Evolutionary conservation across 2,329 filamentous ascomycete genomes (phyloP).

Genomic region (Colletotrichum aenigma): DNA sequence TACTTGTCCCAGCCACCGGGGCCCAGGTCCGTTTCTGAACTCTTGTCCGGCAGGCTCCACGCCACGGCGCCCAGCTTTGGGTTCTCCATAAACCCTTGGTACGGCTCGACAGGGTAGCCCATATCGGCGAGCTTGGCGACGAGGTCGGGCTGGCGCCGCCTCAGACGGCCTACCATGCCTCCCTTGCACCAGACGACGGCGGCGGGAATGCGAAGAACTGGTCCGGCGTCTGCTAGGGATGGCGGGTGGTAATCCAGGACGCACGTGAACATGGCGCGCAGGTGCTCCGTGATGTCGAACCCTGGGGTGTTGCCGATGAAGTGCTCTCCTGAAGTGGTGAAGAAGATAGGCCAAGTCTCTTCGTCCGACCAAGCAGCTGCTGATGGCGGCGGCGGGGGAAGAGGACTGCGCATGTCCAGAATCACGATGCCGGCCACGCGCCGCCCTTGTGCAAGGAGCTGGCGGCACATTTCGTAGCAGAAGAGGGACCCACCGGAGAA

Average conservation of each 20-base stretch:
- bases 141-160: background rate
- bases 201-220: background rate
- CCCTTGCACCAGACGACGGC: background rate
- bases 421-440: background rate
- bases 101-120: background rate
- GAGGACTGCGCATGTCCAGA: background rate
- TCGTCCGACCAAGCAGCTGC: background rate
- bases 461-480: background rate
- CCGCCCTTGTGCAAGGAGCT: background rate
- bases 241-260: background rate
- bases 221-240: background rate
- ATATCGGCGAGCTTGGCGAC: background rate
- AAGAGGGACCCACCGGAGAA: background rate
- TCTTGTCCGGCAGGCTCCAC: background rate
- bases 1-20: background rate
- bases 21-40: background rate
- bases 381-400: background rate
- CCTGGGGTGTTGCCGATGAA: background rate
- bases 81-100: background rate
- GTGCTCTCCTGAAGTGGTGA: background rate
- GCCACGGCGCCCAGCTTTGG: background rate
- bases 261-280: background rate
- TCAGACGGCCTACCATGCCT: background rate
- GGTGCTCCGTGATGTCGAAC: background rate
- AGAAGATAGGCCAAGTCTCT: background rate